phyloP scores from a whole-genome alignment of 169 alveolate genomes.

The Miamiensis avidus region DNA sequence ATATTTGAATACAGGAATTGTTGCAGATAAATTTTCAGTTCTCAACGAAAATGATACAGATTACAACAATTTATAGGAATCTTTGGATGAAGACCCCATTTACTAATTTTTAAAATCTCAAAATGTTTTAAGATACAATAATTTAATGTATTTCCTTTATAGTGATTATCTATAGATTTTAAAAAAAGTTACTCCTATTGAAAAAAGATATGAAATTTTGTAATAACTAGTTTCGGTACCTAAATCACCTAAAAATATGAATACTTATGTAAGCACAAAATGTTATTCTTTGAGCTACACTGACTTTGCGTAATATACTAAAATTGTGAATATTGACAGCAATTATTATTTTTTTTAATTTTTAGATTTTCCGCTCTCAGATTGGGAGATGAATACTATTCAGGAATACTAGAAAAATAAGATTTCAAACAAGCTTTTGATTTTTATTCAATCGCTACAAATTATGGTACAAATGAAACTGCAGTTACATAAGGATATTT shows the following conservation, averaged over 20 bases:
- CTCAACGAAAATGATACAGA: slow-evolving; percentile 2
- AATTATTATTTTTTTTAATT: background rate
- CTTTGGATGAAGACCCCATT: background rate
- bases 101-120: too few relatives aligned
- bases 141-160: too few relatives aligned
- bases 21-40: background rate
- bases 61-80: slow-evolving; percentile 2
- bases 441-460: background rate
- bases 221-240: background rate
- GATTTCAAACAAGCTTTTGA: background rate
- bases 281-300: background rate
- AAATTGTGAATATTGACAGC: slow-evolving; percentile 6
- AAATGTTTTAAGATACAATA: too few relatives aligned
- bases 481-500: background rate
- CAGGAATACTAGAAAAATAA: slow-evolving; percentile 4
- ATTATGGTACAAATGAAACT: background rate
- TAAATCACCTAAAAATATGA: background rate
- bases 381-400: slow-evolving; percentile 28
- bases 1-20: slow-evolving; percentile 13
- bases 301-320: background rate
- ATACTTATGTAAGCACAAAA: background rate
- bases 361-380: slow-evolving; percentile 10
- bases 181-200: background rate
- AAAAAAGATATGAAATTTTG: background rate
- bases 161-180: background rate